phyloP scores from a whole-genome alignment of 176 grass and related monocot species.

The Oryza australiensis region DNA sequence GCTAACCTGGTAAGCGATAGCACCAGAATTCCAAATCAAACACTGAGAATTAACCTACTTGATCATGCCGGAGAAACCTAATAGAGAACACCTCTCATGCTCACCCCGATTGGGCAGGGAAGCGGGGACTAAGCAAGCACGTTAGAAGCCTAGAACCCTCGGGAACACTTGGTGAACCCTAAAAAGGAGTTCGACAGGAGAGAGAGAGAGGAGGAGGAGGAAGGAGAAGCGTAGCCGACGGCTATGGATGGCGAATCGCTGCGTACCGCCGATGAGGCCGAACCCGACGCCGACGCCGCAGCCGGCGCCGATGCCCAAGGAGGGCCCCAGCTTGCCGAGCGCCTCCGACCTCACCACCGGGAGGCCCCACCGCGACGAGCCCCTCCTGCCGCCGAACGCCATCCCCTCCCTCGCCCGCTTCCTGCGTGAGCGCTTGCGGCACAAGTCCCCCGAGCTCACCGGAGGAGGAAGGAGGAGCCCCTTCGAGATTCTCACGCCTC shows the following conservation, averaged over 20 bases:
- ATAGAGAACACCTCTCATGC: background rate
- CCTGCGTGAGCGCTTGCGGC: background rate
- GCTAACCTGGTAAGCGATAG: background rate
- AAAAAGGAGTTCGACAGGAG: background rate
- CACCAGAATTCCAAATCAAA: background rate
- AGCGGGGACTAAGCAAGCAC: background rate
- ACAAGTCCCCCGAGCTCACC: background rate
- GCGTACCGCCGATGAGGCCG: conserved; percentile 84
- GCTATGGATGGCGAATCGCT: background rate
- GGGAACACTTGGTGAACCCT: background rate
- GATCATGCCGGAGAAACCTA: background rate
- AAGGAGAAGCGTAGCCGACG: background rate
- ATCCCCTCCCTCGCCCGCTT: conserved; percentile 21
- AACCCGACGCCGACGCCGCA: conserved; percentile 81
- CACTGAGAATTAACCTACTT: background rate
- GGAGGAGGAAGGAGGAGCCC: background rate
- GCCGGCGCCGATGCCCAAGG: conserved; percentile 72
- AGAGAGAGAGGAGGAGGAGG: too few relatives aligned
- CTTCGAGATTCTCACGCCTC: background rate
- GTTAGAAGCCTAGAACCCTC: background rate
- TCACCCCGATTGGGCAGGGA: background rate
- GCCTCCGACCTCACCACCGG: conserved; percentile 58
- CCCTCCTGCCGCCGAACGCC: conserved; percentile 45
- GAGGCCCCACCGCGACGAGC: conserved; percentile 48
- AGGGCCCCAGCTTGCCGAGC: conserved; percentile 76